Conservation (phyloP, 2,329 filamentous ascomycete genomes). For the Emergomyces pasteurianus region DNA sequence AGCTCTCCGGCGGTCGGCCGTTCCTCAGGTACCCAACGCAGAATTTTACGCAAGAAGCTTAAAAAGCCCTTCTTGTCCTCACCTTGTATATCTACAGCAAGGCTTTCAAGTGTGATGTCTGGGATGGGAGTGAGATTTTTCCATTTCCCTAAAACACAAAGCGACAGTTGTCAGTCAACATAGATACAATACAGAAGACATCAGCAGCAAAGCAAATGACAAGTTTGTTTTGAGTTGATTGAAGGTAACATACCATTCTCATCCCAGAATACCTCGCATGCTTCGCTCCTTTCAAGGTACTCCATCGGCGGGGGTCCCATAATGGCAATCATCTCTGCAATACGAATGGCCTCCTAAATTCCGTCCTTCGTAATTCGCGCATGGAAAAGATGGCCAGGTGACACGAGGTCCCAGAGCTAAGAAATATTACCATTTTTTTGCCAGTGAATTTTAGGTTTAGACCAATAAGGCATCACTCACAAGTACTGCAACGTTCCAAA, state of each 20-base stretch:
- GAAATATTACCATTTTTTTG: neutral
- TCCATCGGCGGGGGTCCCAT: constrained; percentile 2
- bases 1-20: neutral
- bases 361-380: neutral
- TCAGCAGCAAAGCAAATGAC: neutral
- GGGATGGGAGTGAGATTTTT: neutral
- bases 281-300: neutral
- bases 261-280: constrained; percentile 2
- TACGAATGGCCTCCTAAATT: neutral
- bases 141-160: neutral
- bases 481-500: constrained; percentile 16
- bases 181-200: neutral
- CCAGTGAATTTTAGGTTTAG: neutral
- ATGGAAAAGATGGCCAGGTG: neutral
- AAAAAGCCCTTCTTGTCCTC: constrained; percentile 1
- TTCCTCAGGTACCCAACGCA: constrained; percentile 2
- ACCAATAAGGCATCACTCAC: constrained; percentile 6
- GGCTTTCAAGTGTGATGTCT: constrained; percentile 1
- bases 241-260: neutral
- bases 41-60: neutral
- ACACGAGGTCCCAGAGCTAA: constrained; percentile 2
- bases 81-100: neutral
- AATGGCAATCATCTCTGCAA: constrained; percentile 4
- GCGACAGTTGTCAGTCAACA: neutral
- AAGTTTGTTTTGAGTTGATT: neutral